Evolutionary conservation across 768 basidiomycete species (phyloP).

Genomic region (Leccinum boreale): DNA sequence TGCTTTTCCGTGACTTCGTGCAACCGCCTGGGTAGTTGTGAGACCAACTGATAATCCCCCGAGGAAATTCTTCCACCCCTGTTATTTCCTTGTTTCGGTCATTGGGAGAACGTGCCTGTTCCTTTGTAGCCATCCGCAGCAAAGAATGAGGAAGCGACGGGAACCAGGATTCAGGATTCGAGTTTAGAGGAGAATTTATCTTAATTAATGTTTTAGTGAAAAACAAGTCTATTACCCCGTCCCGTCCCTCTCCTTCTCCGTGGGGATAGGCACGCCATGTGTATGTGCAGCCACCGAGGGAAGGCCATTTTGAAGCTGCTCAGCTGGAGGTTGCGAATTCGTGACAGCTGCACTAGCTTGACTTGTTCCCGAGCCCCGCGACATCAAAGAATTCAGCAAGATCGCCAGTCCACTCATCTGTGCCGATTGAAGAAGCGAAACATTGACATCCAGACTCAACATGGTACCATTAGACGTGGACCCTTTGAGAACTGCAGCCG

Average conservation of each 20-base stretch:
- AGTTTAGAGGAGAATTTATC: constrained; percentile 2
- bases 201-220: constrained; percentile 6
- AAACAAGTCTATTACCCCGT: constrained; percentile 23
- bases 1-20: too few species aligned
- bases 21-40: too few species aligned
- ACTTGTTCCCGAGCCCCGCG: constrained; percentile 34
- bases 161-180: neutral
- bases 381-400: constrained; percentile 68
- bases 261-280: constrained; percentile 3
- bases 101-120: neutral
- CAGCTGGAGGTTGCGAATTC: constrained; percentile 8
- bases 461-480: constrained; percentile 69
- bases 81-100: neutral
- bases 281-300: constrained; percentile 6
- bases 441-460: constrained; percentile 76
- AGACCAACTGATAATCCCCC: too few species aligned
- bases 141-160: neutral
- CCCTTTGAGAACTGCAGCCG: constrained; percentile 73
- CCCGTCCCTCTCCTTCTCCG: constrained; percentile 19
- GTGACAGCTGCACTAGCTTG: constrained; percentile 13
- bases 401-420: constrained; percentile 76
- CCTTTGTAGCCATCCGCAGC: neutral
- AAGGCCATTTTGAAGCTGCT: constrained; percentile 17
- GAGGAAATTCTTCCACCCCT: too few species aligned
- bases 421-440: constrained; percentile 65